These are phyloP conservation scores for Friedmanniomyces simplex DNA, from an alignment of 495 filamentous ascomycete genomes.

Conservation along the genomic window DNA sequence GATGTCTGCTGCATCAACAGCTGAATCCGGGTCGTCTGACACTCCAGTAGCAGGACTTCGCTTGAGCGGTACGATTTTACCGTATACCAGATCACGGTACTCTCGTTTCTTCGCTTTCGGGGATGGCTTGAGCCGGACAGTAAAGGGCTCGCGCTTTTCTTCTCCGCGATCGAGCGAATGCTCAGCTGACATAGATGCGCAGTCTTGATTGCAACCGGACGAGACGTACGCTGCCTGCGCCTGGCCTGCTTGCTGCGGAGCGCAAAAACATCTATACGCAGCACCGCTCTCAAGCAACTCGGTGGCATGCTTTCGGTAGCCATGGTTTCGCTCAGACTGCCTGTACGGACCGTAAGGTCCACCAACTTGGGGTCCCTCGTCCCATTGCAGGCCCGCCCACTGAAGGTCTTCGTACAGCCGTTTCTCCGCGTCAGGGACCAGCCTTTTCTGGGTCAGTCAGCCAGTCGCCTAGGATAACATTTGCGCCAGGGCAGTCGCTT, in stretches of 20 bases:
- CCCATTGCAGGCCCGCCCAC: slow-evolving; percentile 89
- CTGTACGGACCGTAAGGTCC: slow-evolving; percentile 78
- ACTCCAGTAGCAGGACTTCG: slow-evolving; percentile 20
- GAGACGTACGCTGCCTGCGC: slow-evolving; percentile 49
- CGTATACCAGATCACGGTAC: slow-evolving; percentile 71
- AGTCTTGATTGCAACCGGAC: slow-evolving; percentile 42
- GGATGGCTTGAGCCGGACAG: slow-evolving; percentile 61
- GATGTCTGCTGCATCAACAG: slow-evolving; percentile 54
- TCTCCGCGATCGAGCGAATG: slow-evolving; percentile 59
- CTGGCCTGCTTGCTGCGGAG: slow-evolving; percentile 52
- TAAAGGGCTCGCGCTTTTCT: slow-evolving; percentile 47
- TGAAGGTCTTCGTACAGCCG: slow-evolving; percentile 64
- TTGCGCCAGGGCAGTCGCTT: slow-evolving; percentile 15
- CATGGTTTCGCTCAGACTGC: slow-evolving; percentile 66
- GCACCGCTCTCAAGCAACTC: slow-evolving; percentile 57
- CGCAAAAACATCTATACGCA: slow-evolving; percentile 92
- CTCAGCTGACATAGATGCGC: slow-evolving; percentile 50
- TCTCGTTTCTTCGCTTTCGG: slow-evolving; percentile 40
- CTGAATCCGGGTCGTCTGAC: slow-evolving; percentile 19
- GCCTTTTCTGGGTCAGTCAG: slow-evolving; percentile 55
- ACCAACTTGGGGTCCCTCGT: slow-evolving; percentile 82
- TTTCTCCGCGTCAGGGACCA: slow-evolving; percentile 65
- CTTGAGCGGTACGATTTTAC: slow-evolving; percentile 34
- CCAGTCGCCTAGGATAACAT: neutral
- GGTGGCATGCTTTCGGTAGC: slow-evolving; percentile 65